Percentiles rank a stretch among this genome's conserved stretches.
Conservation (phyloP, 2,329 filamentous ascomycete genomes). For the Aplosporella prunicola region DNA sequence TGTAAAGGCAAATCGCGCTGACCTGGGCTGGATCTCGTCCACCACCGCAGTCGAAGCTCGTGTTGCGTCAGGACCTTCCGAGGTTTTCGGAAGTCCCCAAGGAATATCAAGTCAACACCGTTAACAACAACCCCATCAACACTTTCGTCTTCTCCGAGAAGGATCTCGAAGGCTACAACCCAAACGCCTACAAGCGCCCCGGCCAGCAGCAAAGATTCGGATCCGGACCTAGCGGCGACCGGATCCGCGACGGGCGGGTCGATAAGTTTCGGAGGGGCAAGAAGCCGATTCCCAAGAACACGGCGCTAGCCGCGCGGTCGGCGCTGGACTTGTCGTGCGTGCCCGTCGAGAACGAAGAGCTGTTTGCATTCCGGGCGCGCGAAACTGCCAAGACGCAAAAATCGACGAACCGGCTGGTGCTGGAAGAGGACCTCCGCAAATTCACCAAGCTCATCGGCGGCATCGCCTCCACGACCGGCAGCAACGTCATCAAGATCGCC, state of each 20-base stretch:
- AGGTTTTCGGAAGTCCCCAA: slow-evolving; percentile 53
- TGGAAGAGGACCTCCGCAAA: slow-evolving; percentile 8
- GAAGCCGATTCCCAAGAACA: slow-evolving; percentile 15
- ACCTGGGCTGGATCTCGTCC: background rate
- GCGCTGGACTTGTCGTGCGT: slow-evolving; percentile 44
- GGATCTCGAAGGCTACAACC: slow-evolving; percentile 68
- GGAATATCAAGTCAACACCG: slow-evolving; percentile 74
- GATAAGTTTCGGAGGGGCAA: slow-evolving; percentile 4
- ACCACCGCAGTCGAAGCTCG: slow-evolving; percentile 8
- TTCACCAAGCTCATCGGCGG: slow-evolving; percentile 7
- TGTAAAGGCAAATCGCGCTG: too few species aligned
- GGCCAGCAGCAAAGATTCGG: slow-evolving; percentile 17
- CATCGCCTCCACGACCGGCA: slow-evolving; percentile 20
- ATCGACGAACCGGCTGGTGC: slow-evolving; percentile 5
- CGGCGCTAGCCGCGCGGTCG: slow-evolving; percentile 48
- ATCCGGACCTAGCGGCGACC: slow-evolving; percentile 7
- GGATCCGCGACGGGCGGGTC: slow-evolving; percentile 3
- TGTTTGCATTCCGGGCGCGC: slow-evolving; percentile 3
- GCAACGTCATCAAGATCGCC: slow-evolving; percentile 42
- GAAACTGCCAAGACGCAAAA: slow-evolving; percentile 6
- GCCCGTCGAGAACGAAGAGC: slow-evolving; percentile 24
- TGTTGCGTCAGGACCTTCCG: slow-evolving; percentile 7
- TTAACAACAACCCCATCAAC: slow-evolving; percentile 59
- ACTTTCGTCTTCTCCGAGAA: slow-evolving; percentile 92
- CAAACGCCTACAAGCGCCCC: slow-evolving; percentile 18